Conservation (phyloP, 23 red algal genomes). For the Gracilaria gracilis region DNA sequence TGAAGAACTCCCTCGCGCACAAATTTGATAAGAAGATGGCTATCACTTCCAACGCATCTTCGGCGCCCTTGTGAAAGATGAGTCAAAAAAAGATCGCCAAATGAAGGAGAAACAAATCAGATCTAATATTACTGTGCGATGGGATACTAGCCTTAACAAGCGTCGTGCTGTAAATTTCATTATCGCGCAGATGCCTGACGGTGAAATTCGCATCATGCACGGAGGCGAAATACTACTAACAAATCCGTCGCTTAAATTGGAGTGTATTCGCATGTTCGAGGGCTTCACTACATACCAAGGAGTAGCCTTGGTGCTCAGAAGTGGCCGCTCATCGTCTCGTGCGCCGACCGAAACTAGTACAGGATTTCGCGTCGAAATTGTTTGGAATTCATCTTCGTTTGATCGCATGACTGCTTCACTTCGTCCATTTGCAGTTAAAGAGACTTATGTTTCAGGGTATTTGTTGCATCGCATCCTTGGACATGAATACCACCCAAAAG, state of each 20-base stretch:
- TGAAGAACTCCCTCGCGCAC: constrained; percentile 78
- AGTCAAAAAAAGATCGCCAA: constrained; percentile 87
- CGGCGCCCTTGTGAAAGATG: constrained; percentile 80
- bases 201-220: constrained; percentile 82
- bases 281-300: constrained; percentile 89
- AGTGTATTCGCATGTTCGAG: constrained; percentile 86
- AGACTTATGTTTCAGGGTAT: constrained; percentile 95
- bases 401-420: constrained; percentile 91
- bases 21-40: constrained; percentile 88
- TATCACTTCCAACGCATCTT: constrained; percentile 89
- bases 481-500: constrained; percentile 82
- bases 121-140: constrained; percentile 82
- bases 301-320: constrained; percentile 87
- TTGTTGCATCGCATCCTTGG: constrained; percentile 90
- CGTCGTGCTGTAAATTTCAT: constrained; percentile 85
- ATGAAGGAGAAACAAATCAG: constrained; percentile 95
- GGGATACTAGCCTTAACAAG: constrained; percentile 92
- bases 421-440: constrained; percentile 85
- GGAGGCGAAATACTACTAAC: constrained; percentile 90
- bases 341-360: constrained; percentile 78
- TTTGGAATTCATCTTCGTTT: constrained; percentile 95
- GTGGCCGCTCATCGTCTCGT: constrained; percentile 66
- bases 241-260: constrained; percentile 76
- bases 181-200: constrained; percentile 83
- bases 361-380: constrained; percentile 88